These are phyloP conservation scores for Acacia acuminata DNA, from an alignment of 306 rosid genomes.

Conservation along the genomic window DNA sequence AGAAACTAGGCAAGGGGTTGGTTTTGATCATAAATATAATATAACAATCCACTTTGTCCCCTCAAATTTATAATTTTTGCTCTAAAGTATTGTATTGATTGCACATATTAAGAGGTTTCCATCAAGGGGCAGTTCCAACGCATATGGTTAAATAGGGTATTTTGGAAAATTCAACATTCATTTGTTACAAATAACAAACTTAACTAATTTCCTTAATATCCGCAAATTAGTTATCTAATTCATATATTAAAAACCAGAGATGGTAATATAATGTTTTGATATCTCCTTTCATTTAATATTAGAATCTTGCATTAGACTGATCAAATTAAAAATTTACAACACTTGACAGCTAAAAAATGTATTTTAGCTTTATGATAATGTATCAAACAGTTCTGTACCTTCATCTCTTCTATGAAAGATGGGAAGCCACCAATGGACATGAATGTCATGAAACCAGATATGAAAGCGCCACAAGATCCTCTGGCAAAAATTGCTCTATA, in stretches of 20 bases:
- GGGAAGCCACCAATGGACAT: slow-evolving; percentile 97
- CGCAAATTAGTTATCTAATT: too few species aligned
- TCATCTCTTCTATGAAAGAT: slow-evolving; percentile 93
- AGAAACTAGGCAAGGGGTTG: background rate
- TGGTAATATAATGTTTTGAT: background rate
- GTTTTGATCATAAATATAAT: too few species aligned
- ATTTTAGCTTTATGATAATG: background rate
- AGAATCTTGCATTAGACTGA: background rate
- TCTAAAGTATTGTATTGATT: too few species aligned
- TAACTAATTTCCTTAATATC: too few species aligned
- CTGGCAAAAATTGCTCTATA: slow-evolving; percentile 72
- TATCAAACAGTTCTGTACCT: slow-evolving; percentile 48
- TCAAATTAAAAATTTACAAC: background rate
- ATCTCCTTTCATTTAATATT: background rate
- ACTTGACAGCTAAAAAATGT: background rate
- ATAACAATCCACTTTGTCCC: too few species aligned
- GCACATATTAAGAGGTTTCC: too few species aligned
- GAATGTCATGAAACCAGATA: slow-evolving; percentile 94
- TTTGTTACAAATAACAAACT: too few species aligned
- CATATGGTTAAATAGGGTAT: too few species aligned
- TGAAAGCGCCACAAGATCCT: slow-evolving; percentile 85
- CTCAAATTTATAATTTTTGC: too few species aligned
- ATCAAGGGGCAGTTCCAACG: too few species aligned
- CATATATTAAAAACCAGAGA: too few species aligned
- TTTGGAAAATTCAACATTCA: too few species aligned